A percentile compares a stretch with the other conserved stretches of the same genome.
Evolutionary conservation across 1,139 yeast genomes (phyloP).

Genomic region (Kluyveromyces marxianus): DNA sequence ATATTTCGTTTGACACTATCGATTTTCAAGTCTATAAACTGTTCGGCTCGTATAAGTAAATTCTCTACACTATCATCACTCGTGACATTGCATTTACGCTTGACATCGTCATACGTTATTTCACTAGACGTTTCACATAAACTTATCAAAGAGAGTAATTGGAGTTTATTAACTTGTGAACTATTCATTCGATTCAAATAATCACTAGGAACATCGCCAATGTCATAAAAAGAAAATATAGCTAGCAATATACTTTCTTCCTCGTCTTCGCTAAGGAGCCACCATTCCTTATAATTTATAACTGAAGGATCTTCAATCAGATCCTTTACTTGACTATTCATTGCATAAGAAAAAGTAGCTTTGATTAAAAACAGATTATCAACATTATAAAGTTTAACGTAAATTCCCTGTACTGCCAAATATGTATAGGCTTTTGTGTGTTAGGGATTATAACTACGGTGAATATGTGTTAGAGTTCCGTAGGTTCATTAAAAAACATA

Average conservation of each 20-base stretch:
- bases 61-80: slow-evolving; percentile 14
- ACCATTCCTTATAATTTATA: slow-evolving; percentile 20
- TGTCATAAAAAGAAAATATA: slow-evolving; percentile 23
- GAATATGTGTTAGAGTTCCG: too few relatives aligned
- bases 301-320: slow-evolving; percentile 15
- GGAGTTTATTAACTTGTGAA: slow-evolving; percentile 17
- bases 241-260: slow-evolving; percentile 15
- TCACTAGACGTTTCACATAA: slow-evolving; percentile 13
- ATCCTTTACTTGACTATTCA: not conserved
- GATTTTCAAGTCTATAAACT: slow-evolving; percentile 15
- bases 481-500: too few relatives aligned
- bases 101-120: slow-evolving; percentile 13
- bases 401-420: too few relatives aligned
- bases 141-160: slow-evolving; percentile 18
- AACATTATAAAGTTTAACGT: too few relatives aligned
- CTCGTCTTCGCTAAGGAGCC: slow-evolving; percentile 14
- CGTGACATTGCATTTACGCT: slow-evolving; percentile 11
- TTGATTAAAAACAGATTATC: too few relatives aligned
- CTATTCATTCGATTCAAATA: slow-evolving; percentile 1
- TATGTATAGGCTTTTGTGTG: too few relatives aligned
- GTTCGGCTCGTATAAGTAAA: slow-evolving; percentile 16
- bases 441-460: too few relatives aligned
- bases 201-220: slow-evolving; percentile 12
- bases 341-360: not conserved
- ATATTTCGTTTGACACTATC: slow-evolving; percentile 18